These are phyloP conservation scores for Dacryopinax primogenitus DNA, from an alignment of 768 basidiomycete genomes.

Conservation along the genomic window DNA sequence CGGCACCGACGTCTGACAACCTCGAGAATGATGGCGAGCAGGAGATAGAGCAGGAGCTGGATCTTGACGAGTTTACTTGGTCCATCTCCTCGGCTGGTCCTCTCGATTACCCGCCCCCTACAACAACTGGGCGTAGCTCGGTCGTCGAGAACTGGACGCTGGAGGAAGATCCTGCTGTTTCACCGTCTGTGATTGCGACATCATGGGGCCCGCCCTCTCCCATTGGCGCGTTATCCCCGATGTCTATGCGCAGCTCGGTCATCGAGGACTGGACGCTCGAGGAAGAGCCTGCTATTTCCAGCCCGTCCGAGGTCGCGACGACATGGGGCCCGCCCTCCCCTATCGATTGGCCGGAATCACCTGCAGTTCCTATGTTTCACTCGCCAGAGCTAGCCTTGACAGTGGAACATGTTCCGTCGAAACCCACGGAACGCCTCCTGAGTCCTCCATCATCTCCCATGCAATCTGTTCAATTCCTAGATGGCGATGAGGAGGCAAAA, in stretches of 20 bases:
- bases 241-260: conserved; percentile 31
- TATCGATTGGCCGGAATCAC: conserved; percentile 13
- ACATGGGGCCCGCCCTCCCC: conserved; percentile 17
- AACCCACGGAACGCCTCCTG: conserved; percentile 30
- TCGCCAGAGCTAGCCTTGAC: conserved; percentile 50
- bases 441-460: neutral
- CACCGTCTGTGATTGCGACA: conserved; percentile 16
- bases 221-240: no score
- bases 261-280: conserved; percentile 38
- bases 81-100: conserved; percentile 57
- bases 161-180: conserved; percentile 26
- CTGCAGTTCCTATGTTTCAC: conserved; percentile 16
- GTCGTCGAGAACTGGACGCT: conserved; percentile 38
- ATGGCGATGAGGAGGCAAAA: neutral
- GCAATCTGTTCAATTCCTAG: neutral
- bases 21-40: conserved; percentile 20
- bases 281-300: conserved; percentile 24
- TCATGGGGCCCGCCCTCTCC: conserved; percentile 17
- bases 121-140: conserved; percentile 29
- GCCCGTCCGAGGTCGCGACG: conserved; percentile 14
- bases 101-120: conserved; percentile 30
- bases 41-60: conserved; percentile 34
- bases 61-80: conserved; percentile 56
- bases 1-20: neutral
- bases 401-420: conserved; percentile 42